These are phyloP conservation scores for Babesia sp. DNA, from an alignment of 169 alveolate genomes.

Conservation along the genomic window DNA sequence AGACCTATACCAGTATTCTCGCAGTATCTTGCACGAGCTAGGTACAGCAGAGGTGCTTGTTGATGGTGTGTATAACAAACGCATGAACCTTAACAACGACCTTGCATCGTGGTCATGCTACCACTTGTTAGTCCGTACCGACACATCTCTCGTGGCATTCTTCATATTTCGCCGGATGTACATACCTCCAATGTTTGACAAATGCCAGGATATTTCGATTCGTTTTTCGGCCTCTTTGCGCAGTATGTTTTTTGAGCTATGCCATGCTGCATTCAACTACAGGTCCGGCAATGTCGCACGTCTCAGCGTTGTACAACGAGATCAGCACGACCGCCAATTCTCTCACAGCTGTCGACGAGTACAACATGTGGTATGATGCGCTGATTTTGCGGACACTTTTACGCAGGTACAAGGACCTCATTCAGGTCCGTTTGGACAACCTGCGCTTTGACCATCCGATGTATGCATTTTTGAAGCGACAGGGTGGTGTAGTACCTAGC, in stretches of 20 bases:
- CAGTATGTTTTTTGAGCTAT: neutral
- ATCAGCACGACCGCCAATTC: slow-evolving; percentile 51
- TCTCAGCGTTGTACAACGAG: slow-evolving; percentile 31
- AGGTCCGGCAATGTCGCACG: neutral
- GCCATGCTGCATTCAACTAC: neutral
- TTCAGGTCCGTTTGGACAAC: slow-evolving; percentile 40
- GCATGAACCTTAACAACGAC: slow-evolving; percentile 65
- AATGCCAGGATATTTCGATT: slow-evolving; percentile 49
- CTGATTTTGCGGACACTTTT: neutral
- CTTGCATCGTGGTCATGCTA: slow-evolving; percentile 60
- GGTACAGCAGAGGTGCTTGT: slow-evolving; percentile 2
- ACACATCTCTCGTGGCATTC: slow-evolving; percentile 26
- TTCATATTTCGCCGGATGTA: slow-evolving; percentile 48
- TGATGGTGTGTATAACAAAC: slow-evolving; percentile 52
- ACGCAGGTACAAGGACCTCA: slow-evolving; percentile 56
- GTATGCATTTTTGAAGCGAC: slow-evolving; percentile 25
- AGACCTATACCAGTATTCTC: slow-evolving; percentile 37
- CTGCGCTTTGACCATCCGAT: slow-evolving; percentile 46
- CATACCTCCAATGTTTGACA: slow-evolving; percentile 66
- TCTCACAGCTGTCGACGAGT: slow-evolving; percentile 32
- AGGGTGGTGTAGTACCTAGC: slow-evolving; percentile 40
- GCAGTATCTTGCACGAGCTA: slow-evolving; percentile 41
- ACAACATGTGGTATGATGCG: slow-evolving; percentile 18
- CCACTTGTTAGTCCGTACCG: slow-evolving; percentile 36
- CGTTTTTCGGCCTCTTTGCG: slow-evolving; percentile 25